Percentiles rank a stretch among this genome's conserved stretches.
These are phyloP conservation scores for Cyclocybe cylindracea DNA, from an alignment of 768 basidiomycete species.

Conservation along the genomic window DNA sequence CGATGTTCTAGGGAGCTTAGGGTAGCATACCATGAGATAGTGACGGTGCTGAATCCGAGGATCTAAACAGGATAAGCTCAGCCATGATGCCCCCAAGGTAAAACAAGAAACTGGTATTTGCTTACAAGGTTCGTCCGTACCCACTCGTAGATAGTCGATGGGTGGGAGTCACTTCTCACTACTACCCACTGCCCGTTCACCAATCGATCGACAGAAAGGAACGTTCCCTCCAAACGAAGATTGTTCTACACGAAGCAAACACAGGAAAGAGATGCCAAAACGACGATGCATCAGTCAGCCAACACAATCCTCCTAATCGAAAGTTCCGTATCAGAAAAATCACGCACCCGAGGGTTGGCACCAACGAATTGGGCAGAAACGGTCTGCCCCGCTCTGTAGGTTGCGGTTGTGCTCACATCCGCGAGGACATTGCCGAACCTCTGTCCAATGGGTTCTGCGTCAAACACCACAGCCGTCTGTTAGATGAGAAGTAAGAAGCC, in stretches of 20 bases:
- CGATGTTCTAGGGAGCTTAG: background rate
- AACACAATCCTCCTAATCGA: conserved; percentile 1
- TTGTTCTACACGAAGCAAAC: conserved; percentile 58
- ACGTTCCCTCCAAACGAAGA: conserved; percentile 70
- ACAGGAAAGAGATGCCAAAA: background rate
- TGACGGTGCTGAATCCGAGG: conserved; percentile 63
- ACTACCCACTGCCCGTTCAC: conserved; percentile 51
- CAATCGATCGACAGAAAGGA: conserved; percentile 64
- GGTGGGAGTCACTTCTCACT: conserved; percentile 76
- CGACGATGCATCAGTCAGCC: conserved; percentile 1
- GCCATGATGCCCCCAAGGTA: background rate
- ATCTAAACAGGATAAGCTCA: conserved; percentile 33
- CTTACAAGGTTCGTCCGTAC: conserved; percentile 53
- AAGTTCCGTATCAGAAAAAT: conserved; percentile 6
- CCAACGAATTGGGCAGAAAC: conserved; percentile 70
- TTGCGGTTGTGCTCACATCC: conserved; percentile 47
- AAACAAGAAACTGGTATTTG: conserved; percentile 7
- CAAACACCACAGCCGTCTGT: conserved; percentile 64
- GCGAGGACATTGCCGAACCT: conserved; percentile 62
- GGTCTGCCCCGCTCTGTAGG: conserved; percentile 58
- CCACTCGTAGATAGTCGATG: conserved; percentile 74
- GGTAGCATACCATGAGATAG: conserved; percentile 59
- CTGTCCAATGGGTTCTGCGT: conserved; percentile 55
- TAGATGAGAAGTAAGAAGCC: background rate
- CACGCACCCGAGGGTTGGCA: conserved; percentile 72